Base-by-base conservation (phyloP, 2,329 filamentous ascomycete species). In the Pyrenophora graminea region DNA sequence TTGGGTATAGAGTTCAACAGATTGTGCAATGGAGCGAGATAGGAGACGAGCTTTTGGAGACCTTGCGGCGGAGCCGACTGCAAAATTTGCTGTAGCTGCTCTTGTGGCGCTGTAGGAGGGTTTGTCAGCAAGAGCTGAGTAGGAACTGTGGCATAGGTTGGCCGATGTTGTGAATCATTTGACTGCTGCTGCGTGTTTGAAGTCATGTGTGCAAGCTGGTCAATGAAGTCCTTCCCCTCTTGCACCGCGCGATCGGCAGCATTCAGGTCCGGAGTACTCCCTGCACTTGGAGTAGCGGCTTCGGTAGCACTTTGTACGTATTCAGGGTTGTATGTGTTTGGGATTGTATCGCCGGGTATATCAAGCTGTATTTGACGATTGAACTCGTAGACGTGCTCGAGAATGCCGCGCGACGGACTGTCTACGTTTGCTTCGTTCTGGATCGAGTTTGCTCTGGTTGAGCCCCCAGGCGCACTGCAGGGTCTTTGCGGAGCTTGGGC, bases 241-340 rank as follows among this genome's bases (percentile, higher is more conserved):
- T 69, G 64, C 2, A 74, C 59, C 19, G 66, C 65, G 25, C 69
- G 66, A 44, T 74, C 72, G 31, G 65, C 68, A 38, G 55, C 60
- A 23, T 53, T 50, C 6, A 76, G 59, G 48, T 75, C 67, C 17
- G 78, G 77, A 6, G 77, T 79, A 31, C 71, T 71, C 27, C 62
- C 64, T 23, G 70, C 59, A 56, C 76, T 79, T 8, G 78, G 77
- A 13, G 78, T 80, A 5, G 76, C 76, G 25, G 77, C 66, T 56
- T 80, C 77, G 4, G 78, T 80, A 13, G 75, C 76, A 56, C 76
- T 80, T 52, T 70, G 71, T 39, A 72, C 55, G 36, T 73, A 72
- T 12, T 78, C 75, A 1, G 68, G 65, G 33, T 72, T 66, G 39
- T 67, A 67, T 6, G 70, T 72, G 42, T 72, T 64, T 23, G 70